Evolutionary conservation across 352 stramenopile genomes (phyloP), one percentile per base, ranked within the genome.

Genomic region (Phytophthora rubi): DNA sequence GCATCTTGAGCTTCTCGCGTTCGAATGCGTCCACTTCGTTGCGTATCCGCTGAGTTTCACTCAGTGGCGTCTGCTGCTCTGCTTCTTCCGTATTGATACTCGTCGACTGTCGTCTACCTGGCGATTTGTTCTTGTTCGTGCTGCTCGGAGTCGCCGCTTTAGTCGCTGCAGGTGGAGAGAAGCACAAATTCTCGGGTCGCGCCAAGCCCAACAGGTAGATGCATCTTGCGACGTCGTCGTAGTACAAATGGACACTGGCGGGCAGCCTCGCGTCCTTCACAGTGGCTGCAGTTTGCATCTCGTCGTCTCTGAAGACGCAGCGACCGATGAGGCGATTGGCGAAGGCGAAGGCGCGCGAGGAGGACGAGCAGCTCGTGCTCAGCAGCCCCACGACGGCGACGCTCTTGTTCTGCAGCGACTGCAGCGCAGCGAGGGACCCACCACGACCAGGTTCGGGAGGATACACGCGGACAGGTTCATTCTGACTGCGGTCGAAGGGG

Each of bases 311-410:
- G 56, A 94, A 94, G 12, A 81, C 83, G 33, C 64, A 70, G 48
- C 75, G 82, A 7, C 86, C 84, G 6, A 94, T 86, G 5, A 94
- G 16, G 2, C 83, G 82, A 47, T 94, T 94, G 26, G 80, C 70
- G 48, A 92, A 85, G 44, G 80, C 68, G 52, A 78, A 82, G 16
- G 77, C 68, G 13, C 70, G 60, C 28, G 73, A 77, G 0, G 54
- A 68, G 13, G 75, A 85, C 8, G 68, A 73, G 5, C 62, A 78
- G 26, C 78, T 81, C 21, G 68, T 58, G 54, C 78, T 82, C 1
- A 92, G 59, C 7, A 92, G 37, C 23, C 81, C 84, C 9, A 94
- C 72, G 32, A 90, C 75, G 0, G 80, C 76, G 0, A 82, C 78
- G 1, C 71, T 63, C 55, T 81, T 81, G 59, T 53, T 55, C 44